A percentile compares a stretch with the other conserved stretches of the same genome.
Evolutionary conservation across 441 rosid genomes (phyloP).

Genomic region (Biscutella auriculata): DNA sequence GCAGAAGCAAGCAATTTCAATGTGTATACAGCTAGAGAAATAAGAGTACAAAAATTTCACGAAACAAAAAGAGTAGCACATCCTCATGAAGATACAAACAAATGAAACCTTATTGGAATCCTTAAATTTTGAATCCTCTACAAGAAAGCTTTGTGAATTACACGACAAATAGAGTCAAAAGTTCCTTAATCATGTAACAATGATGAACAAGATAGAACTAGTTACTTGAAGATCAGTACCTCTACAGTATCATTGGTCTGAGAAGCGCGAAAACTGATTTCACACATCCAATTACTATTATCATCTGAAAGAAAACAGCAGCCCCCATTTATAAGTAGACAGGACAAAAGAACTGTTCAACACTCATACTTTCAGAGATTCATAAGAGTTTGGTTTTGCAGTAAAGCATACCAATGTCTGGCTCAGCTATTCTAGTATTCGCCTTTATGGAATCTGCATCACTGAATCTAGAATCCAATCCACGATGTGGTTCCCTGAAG

Average conservation of each 20-base stretch:
- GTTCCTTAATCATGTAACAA: not conserved
- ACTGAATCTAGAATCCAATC: slow-evolving; percentile 21
- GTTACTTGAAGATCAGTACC: slow-evolving; percentile 9
- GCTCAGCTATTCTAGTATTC: not conserved
- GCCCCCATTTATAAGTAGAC: not conserved
- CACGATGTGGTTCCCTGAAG: slow-evolving; percentile 17
- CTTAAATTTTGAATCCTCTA: not conserved
- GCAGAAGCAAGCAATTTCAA: not conserved
- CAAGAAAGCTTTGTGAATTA: not conserved
- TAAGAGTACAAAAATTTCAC: too few species aligned
- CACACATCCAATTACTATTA: slow-evolving; percentile 10
- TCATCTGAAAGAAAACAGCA: slow-evolving; percentile 15
- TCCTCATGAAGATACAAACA: not conserved
- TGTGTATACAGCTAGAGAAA: not conserved
- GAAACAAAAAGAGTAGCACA: too few species aligned
- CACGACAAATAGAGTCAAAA: not conserved
- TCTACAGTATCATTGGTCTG: slow-evolving; percentile 13
- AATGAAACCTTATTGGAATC: not conserved
- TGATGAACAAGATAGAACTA: not conserved
- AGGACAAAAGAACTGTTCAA: not conserved
- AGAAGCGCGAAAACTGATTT: slow-evolving; percentile 2
- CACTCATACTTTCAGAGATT: not conserved
- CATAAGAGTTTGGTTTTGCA: not conserved
- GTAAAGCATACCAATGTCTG: slow-evolving; percentile 1
- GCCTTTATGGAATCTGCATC: not conserved